These are phyloP conservation scores for Phytophthora melonis DNA, from an alignment of 352 stramenopile genomes.

Conservation along the genomic window DNA sequence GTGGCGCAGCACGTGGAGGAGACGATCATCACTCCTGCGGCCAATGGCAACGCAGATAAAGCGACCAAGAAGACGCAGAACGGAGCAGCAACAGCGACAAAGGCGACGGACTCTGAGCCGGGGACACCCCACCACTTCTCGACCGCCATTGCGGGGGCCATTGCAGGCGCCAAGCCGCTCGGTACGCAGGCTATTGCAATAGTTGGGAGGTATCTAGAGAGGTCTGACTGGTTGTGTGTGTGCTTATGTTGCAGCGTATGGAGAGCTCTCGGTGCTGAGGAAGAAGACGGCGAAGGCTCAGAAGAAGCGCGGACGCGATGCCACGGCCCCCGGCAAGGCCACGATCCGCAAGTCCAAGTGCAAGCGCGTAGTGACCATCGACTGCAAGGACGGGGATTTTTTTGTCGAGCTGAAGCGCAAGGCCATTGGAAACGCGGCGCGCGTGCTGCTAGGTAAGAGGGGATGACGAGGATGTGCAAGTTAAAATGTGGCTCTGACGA, in stretches of 20 bases:
- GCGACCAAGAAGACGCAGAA: constrained; percentile 3
- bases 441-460: constrained; percentile 47
- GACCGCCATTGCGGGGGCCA: constrained; percentile 51
- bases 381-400: constrained; percentile 31
- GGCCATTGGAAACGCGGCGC: constrained; percentile 18
- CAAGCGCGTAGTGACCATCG: constrained; percentile 36
- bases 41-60: not conserved
- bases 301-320: constrained; percentile 20
- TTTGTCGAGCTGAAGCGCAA: constrained; percentile 46
- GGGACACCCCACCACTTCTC: constrained; percentile 40
- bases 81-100: no score
- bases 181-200: constrained; percentile 30
- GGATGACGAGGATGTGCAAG: not conserved
- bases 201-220: not conserved
- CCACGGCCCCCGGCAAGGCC: constrained; percentile 12
- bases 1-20: constrained; percentile 51
- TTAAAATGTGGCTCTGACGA: no score
- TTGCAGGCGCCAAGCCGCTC: constrained; percentile 53
- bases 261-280: constrained; percentile 45
- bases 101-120: not conserved
- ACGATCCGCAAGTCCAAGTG: constrained; percentile 26
- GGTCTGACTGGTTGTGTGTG: constrained; percentile 1
- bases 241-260: constrained; percentile 43
- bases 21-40: constrained; percentile 8
- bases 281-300: constrained; percentile 7